Base-by-base conservation (phyloP, 2,329 filamentous ascomycete genomes). In the Penicillium sp. region DNA sequence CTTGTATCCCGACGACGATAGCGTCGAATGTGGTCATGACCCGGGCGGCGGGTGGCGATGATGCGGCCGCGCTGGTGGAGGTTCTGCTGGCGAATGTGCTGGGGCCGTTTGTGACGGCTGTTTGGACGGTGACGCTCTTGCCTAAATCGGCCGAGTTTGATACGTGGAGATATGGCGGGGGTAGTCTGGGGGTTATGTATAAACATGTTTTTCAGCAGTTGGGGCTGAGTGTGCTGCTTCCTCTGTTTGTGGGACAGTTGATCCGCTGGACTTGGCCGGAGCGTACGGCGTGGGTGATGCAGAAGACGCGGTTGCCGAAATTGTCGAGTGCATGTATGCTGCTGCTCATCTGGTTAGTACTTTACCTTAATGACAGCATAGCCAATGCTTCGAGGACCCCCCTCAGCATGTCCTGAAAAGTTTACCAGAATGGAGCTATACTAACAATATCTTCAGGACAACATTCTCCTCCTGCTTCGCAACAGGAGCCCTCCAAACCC, bases 1-100 rank as follows among this genome's bases (percentile, higher is more conserved):
- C 86, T n/a, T 88, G 85, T 68, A 84, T 90, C 4, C 88, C 89
- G 1, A 91, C 89, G 0, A 91, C 89, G 0, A 89, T 91, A 67
- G 84, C 87, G 7, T 90, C 86, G 48, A 91, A 91, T 71, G 86
- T 90, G 7, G 86, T 91, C 42, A 90, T 91, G 88, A 91, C 89
- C 5, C 79, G 87, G 28, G 81, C 85, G 41, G 85, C 89, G 0
- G 85, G 88, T 39, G 89, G 89, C 5, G 89, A 91, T 65, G 84
- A 87, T 60, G 84, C 84, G 2, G 84, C 86, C 0, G 84, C 84
- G 51, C 81, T 89, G 60, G 87, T 90, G 35, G 88, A 90, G 69
- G 88, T 90, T 1, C 82, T 90, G 8, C 77, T 91, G 47, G 89
- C 88, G 34, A 91, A 91, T 72, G 81, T 90, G 10, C 76, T 87